Percentiles rank a stretch among this genome's conserved stretches.
These are phyloP conservation scores for Knoxia roxburghii DNA, from an alignment of 257 asterid genomes.

Conservation along the genomic window DNA sequence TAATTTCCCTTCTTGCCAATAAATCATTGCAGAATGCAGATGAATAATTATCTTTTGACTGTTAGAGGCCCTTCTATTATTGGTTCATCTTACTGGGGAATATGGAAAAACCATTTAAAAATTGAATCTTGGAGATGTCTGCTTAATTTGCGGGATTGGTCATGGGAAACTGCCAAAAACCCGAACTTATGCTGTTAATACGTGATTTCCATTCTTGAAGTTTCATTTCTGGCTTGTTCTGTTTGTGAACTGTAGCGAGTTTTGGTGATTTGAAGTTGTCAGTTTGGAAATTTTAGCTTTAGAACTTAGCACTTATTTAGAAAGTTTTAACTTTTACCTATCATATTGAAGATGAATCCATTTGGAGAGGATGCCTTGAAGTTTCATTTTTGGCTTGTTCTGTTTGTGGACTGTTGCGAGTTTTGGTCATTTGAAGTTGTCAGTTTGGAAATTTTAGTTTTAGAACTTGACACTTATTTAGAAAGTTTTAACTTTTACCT, in stretches of 20 bases:
- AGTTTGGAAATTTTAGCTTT: not conserved
- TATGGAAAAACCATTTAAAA: not conserved
- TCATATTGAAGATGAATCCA: conserved; percentile 33
- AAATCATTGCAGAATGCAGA: not conserved
- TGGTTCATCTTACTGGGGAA: too few species aligned
- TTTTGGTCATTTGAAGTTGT: not conserved
- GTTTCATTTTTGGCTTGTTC: not conserved
- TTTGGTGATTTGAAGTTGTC: not conserved
- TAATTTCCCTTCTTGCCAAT: not conserved
- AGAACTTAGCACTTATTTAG: too few species aligned
- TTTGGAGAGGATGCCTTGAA: conserved; percentile 5
- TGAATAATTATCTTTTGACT: not conserved
- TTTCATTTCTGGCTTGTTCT: not conserved
- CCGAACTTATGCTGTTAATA: not conserved
- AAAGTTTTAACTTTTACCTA: conserved; percentile 3
- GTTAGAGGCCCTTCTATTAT: not conserved
- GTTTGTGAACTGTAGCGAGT: not conserved
- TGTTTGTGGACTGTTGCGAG: not conserved
- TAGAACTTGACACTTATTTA: not conserved
- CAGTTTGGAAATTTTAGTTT: not conserved
- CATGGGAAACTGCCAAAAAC: not conserved
- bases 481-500: conserved; percentile 1
- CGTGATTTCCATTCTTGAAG: not conserved
- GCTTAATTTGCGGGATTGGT: not conserved
- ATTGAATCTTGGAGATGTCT: not conserved